Base-by-base conservation (phyloP, 176 grass and related monocot species). In the Stipa capillata region DNA sequence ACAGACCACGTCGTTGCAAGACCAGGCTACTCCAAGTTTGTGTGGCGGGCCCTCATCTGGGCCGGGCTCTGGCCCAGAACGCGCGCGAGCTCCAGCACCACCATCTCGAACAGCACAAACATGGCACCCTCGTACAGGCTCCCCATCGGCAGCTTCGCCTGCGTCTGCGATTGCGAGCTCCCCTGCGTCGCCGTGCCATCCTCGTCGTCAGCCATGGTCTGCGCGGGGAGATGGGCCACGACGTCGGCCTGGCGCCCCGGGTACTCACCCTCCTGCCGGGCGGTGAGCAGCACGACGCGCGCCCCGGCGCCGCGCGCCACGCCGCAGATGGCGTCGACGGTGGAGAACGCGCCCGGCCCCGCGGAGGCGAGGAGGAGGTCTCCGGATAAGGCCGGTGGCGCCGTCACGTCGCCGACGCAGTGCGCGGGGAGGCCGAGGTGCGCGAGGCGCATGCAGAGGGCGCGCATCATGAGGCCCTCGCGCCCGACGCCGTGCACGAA, bases 31-130 rank as follows among this genome's bases (percentile, higher is more conserved):
- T 93, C 87, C 41, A 93, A 42, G 27, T 93, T 93, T 2, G 88
- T 93, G 79, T 93, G 91, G 40, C 92, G 91, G 10, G 80, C 86
- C 8, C 85, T 84, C 65, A 98, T 85, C 24, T 98, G 85, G 23
- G 79, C 81, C 0, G 87, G 76, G 60, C 67, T 85, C 69, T 90
- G 92, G 23, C 58, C 77, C 69, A 98, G 45, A 4, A 83, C 80
- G 32, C 78, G 76, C 2, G 83, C 73, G 72, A 92, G 79, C 55
- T 87, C 78, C 59, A 94, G 54, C 77, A 94, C 89, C 76, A 82
- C 89, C 92, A 94, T 98, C 83, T 98, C 95, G 79, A 90, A 98
- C 56, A 97, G 92, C 85, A 97, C 95, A 73, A 92, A 97, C 95
- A 97, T 66, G 14, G 85, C 95, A 12, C 95, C 91, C 74, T 94